A percentile compares a stretch with the other conserved stretches of the same genome.
Conservation (phyloP, 1,284 basidiomycete genomes). For the Trichosporon sp. region DNA sequence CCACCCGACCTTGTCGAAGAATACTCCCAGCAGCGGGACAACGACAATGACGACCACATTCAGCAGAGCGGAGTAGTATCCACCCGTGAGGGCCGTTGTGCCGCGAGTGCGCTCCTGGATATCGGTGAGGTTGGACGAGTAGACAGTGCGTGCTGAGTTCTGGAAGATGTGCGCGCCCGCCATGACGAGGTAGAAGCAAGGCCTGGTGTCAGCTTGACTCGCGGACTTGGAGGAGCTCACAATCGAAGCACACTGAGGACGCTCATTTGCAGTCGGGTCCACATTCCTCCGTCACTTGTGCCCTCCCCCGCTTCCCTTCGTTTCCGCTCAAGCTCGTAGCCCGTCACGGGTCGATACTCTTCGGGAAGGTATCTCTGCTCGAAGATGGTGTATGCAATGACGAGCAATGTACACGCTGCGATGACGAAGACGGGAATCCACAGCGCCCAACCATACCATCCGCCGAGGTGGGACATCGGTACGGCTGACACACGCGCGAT, state of each 20-base stretch:
- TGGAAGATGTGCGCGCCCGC: conserved; percentile 25
- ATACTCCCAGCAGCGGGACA: conserved; percentile 34
- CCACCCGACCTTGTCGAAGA: conserved; percentile 25
- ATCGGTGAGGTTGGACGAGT: conserved; percentile 41
- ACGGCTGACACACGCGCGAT: conserved; percentile 32
- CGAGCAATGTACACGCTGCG: conserved; percentile 8
- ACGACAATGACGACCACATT: conserved; percentile 46
- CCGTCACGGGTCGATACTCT: conserved; percentile 16
- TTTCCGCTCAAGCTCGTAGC: not conserved
- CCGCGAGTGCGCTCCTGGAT: conserved; percentile 41
- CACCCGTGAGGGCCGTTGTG: conserved; percentile 33
- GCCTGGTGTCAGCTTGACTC: not conserved
- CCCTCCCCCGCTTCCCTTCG: not conserved
- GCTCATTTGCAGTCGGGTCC: not conserved
- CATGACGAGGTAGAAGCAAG: conserved; percentile 17
- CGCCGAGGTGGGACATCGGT: conserved; percentile 36
- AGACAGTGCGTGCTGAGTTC: conserved; percentile 37
- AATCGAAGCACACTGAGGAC: conserved; percentile 11
- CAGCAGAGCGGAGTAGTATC: conserved; percentile 38
- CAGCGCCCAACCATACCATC: conserved; percentile 38
- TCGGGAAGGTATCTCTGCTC: conserved; percentile 29
- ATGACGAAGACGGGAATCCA: conserved; percentile 22
- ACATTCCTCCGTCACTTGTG: not conserved
- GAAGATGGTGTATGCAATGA: conserved; percentile 29
- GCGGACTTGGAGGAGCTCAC: not conserved